Conservation (phyloP, 257 asterid genomes). For the Jasminum sambac region DNA sequence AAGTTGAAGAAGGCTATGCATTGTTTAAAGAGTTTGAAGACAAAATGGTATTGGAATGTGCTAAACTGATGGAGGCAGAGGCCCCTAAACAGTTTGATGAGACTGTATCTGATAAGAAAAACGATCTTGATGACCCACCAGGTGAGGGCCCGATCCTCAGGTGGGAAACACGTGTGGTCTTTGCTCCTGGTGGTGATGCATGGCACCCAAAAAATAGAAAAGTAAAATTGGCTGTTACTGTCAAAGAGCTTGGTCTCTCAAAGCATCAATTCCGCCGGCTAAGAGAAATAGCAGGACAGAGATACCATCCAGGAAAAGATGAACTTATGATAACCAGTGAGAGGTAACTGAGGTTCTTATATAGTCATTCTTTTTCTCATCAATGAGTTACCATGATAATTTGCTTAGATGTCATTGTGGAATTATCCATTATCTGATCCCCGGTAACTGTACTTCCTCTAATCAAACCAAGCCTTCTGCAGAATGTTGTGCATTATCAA, state of each 20-base stretch:
- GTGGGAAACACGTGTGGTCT: slow-evolving; percentile 83
- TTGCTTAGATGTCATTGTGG: not conserved
- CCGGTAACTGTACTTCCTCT: not conserved
- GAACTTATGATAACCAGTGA: slow-evolving; percentile 92
- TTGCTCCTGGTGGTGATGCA: slow-evolving; percentile 87
- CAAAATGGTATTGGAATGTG: slow-evolving; percentile 71
- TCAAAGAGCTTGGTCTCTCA: slow-evolving; percentile 79
- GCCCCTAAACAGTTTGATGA: slow-evolving; percentile 47
- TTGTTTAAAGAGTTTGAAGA: slow-evolving; percentile 89
- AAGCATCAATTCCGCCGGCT: slow-evolving; percentile 73
- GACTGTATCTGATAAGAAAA: slow-evolving; percentile 36
- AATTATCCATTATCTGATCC: not conserved
- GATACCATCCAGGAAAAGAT: slow-evolving; percentile 86
- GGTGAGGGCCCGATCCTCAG: slow-evolving; percentile 90
- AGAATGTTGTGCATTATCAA: not conserved
- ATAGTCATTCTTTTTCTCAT: not conserved
- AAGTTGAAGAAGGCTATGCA: slow-evolving; percentile 74
- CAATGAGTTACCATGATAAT: slow-evolving; percentile 2
- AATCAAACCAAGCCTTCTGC: not conserved
- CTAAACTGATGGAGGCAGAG: slow-evolving; percentile 61
- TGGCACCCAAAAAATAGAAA: slow-evolving; percentile 94
- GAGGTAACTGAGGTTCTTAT: slow-evolving; percentile 44
- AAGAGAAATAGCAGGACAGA: slow-evolving; percentile 79
- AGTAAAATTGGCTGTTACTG: slow-evolving; percentile 78
- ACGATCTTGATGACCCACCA: slow-evolving; percentile 67